Evolutionary conservation across 345 rosid species (phyloP).

Genomic region (Camelina neglecta): DNA sequence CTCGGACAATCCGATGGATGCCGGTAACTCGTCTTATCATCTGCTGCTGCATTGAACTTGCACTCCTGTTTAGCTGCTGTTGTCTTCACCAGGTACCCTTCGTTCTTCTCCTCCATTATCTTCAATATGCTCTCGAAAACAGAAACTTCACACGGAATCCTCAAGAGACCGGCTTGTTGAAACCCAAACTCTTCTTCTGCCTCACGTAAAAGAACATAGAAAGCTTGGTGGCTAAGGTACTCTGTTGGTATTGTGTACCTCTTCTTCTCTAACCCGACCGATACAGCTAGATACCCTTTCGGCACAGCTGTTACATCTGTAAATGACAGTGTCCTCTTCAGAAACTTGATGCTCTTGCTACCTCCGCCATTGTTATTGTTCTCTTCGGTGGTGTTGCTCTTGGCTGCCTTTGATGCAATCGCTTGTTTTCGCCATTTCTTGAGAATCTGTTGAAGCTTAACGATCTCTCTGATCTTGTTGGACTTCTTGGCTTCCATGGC

Average conservation of each 20-base stretch:
- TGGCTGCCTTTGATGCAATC: slow-evolving; percentile 47
- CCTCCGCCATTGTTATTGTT: slow-evolving; percentile 31
- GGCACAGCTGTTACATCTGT: slow-evolving; percentile 55
- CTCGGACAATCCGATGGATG: slow-evolving; percentile 51
- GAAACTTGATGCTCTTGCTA: slow-evolving; percentile 67
- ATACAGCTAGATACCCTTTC: slow-evolving; percentile 68
- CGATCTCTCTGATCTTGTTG: slow-evolving; percentile 88
- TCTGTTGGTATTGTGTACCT: slow-evolving; percentile 69
- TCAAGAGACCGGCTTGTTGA: slow-evolving; percentile 68
- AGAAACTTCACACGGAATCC: slow-evolving; percentile 66
- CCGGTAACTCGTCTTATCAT: slow-evolving; percentile 39
- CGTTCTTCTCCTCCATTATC: slow-evolving; percentile 56
- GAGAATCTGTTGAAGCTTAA: slow-evolving; percentile 80
- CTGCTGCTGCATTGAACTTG: slow-evolving; percentile 40
- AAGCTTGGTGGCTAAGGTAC: slow-evolving; percentile 66
- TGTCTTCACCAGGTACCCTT: slow-evolving; percentile 34
- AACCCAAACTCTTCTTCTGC: slow-evolving; percentile 89
- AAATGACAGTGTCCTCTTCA: slow-evolving; percentile 75
- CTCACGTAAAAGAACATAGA: slow-evolving; percentile 54
- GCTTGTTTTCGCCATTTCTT: slow-evolving; percentile 93
- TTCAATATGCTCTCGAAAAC: slow-evolving; percentile 58
- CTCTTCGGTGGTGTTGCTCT: slow-evolving; percentile 15
- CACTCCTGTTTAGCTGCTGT: slow-evolving; percentile 42
- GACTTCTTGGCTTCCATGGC: slow-evolving; percentile 72
- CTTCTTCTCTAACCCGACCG: slow-evolving; percentile 65